Percentiles rank a stretch among this genome's conserved stretches.
Conservation (phyloP, 139 green algal species). For the Tetraselmis chui region DNA sequence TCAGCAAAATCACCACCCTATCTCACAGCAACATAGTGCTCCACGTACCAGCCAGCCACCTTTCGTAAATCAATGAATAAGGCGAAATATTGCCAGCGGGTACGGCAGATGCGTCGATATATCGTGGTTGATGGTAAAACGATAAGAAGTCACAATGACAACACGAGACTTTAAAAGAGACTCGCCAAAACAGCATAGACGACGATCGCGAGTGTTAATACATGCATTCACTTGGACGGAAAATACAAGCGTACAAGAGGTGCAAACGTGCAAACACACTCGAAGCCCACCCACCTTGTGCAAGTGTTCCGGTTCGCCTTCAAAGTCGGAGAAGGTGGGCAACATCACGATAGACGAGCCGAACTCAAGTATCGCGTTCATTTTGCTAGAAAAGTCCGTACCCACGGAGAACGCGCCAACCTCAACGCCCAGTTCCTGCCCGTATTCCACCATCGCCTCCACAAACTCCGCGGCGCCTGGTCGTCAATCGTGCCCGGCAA, state of each 20-base stretch:
- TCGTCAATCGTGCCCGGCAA: neutral
- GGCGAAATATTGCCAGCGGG: no score
- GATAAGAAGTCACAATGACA: no score
- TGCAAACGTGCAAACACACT: neutral
- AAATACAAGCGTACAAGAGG: neutral
- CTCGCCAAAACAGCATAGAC: neutral
- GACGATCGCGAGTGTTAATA: no score
- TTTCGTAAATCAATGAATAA: no score
- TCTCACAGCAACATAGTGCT: no score
- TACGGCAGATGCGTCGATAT: no score
- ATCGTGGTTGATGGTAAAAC: no score
- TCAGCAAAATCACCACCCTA: no score
- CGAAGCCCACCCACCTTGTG: neutral
- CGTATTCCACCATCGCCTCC: neutral
- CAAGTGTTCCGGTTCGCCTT: neutral
- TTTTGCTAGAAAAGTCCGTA: neutral
- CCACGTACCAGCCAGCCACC: no score
- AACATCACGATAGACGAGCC: neutral
- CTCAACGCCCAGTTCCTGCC: neutral
- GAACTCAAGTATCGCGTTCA: neutral
- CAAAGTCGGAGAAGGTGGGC: neutral
- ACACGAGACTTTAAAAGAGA: no score
- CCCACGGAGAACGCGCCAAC: neutral
- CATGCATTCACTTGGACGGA: no score
- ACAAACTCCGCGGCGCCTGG: neutral